Conservation (phyloP, 345 rosid genomes). For the Mallotus nudiflorus region DNA sequence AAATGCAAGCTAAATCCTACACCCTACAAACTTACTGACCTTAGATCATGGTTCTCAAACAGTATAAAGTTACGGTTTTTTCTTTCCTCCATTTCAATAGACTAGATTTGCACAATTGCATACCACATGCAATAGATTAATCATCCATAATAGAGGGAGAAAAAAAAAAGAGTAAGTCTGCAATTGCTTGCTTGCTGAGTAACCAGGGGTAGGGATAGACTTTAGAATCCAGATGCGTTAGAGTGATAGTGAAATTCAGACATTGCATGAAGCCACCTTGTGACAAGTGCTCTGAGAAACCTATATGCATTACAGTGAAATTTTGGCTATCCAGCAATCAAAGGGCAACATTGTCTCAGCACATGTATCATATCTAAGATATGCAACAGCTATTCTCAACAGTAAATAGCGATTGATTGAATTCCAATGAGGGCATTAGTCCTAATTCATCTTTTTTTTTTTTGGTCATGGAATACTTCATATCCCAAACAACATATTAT, state of each 20-base stretch:
- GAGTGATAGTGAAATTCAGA: not conserved
- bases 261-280: not conserved
- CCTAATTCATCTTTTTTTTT: not conserved
- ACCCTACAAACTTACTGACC: not conserved
- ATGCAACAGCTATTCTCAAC: too few species aligned
- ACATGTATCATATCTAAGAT: too few species aligned
- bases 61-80: not conserved
- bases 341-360: not conserved
- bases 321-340: not conserved
- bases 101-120: not conserved
- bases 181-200: too few species aligned
- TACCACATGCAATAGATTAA: not conserved
- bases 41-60: not conserved
- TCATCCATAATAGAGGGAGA: not conserved
- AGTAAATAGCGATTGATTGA: not conserved
- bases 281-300: not conserved
- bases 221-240: not conserved
- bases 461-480: not conserved
- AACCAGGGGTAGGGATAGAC: not conserved
- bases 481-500: not conserved
- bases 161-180: too few species aligned
- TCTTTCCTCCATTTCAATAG: not conserved
- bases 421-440: not conserved
- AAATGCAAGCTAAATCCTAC: not conserved
- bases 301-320: not conserved